These are phyloP conservation scores for Populus simonii DNA, from an alignment of 345 rosid genomes.

Conservation along the genomic window DNA sequence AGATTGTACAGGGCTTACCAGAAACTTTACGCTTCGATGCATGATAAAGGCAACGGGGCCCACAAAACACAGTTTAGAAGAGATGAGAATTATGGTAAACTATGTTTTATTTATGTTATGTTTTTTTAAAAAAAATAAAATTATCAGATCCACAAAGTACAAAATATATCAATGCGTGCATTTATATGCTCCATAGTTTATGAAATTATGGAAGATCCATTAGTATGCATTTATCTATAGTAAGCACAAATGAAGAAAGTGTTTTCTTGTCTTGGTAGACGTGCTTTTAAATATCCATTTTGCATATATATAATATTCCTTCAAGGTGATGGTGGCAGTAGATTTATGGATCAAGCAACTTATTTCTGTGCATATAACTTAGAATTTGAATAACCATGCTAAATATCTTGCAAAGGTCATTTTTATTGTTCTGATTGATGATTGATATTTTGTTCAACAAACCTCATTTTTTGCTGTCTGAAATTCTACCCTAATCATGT, in stretches of 20 bases:
- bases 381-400: not conserved
- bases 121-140: not conserved
- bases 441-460: not conserved
- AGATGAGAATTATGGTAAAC: constrained; percentile 80
- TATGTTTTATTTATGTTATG: not conserved
- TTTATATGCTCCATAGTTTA: not conserved
- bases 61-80: constrained; percentile 98
- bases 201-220: not conserved
- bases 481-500: not conserved
- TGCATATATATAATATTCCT: not conserved
- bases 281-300: not conserved
- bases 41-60: constrained; percentile 70
- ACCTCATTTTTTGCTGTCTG: not conserved
- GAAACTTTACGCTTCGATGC: constrained; percentile 85
- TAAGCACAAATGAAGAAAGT: not conserved
- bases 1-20: constrained; percentile 95
- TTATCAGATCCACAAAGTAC: not conserved
- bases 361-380: not conserved
- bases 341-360: not conserved
- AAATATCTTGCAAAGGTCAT: not conserved
- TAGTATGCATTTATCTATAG: not conserved
- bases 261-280: not conserved
- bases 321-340: not conserved
- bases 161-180: not conserved
- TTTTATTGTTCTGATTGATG: not conserved